A percentile compares a stretch with the other conserved stretches of the same genome.
phyloP scores from a whole-genome alignment of 1,139 yeast species.

The Yamadazyma blattariae region DNA sequence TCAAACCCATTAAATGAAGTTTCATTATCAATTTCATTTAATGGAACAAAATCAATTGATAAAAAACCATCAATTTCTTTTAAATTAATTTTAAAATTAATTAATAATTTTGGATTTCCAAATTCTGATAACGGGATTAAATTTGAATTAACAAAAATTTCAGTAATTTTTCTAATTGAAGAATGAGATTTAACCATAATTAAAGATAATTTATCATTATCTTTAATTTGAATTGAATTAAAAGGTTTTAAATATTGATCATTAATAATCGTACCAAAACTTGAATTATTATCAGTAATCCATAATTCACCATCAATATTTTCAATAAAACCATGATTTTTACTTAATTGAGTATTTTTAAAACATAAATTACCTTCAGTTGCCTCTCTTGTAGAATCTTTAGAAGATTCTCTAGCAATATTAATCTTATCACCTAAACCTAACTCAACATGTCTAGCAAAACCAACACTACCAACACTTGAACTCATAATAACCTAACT shows the following conservation, averaged over 20 bases:
- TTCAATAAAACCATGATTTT: conserved; percentile 23
- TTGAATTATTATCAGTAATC: conserved; percentile 31
- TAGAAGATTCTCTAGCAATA: conserved; percentile 27
- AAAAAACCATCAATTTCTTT: conserved; percentile 2
- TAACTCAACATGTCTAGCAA: conserved; percentile 1
- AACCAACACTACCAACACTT: too few species aligned
- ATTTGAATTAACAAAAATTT: too few species aligned
- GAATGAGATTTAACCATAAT: conserved; percentile 30
- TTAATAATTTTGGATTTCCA: conserved; percentile 22
- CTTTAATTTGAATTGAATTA: conserved; percentile 12
- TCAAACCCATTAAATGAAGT: conserved; percentile 1
- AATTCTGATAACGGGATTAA: conserved; percentile 23
- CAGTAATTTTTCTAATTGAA: conserved; percentile 12
- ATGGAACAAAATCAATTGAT: background rate
- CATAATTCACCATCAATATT: conserved; percentile 17
- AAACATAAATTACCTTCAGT: conserved; percentile 22
- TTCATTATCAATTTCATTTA: background rate
- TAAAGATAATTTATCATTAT: conserved; percentile 31
- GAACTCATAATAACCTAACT: too few species aligned
- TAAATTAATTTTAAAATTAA: conserved; percentile 19
- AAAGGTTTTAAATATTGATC: conserved; percentile 22
- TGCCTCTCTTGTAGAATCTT: conserved; percentile 22
- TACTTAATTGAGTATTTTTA: conserved; percentile 28
- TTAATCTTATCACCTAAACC: background rate
- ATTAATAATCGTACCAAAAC: conserved; percentile 41